phyloP scores from a whole-genome alignment of 116 monocot species.

The Papilionanthe hybrid region DNA sequence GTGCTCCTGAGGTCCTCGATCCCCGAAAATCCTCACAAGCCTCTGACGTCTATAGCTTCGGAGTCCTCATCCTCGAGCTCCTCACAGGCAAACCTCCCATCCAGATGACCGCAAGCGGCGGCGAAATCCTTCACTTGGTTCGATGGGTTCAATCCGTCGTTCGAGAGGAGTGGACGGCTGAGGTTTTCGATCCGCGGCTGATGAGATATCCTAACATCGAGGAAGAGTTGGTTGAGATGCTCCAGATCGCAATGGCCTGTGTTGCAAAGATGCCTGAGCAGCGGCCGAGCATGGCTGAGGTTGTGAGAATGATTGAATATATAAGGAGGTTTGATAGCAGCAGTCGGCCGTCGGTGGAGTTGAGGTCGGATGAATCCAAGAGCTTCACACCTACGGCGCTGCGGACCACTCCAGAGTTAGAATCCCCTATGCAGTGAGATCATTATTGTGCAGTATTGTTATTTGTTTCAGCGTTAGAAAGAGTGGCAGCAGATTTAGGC shows the following conservation, averaged over 20 bases:
- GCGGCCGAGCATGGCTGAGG: constrained; percentile 76
- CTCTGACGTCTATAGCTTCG: constrained; percentile 93
- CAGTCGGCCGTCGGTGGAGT: neutral
- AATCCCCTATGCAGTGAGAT: neutral
- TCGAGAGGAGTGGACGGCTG: constrained; percentile 96
- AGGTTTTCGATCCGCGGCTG: constrained; percentile 84
- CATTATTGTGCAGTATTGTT: neutral
- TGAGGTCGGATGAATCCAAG: neutral
- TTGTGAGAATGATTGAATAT: constrained; percentile 67
- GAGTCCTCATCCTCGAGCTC: constrained; percentile 83
- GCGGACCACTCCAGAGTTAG: neutral
- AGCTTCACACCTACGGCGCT: neutral
- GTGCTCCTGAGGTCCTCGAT: constrained; percentile 74
- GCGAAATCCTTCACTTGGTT: constrained; percentile 71
- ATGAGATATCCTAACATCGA: constrained; percentile 80
- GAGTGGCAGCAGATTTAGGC: neutral
- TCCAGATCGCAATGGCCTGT: constrained; percentile 89
- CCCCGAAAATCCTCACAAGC: constrained; percentile 44
- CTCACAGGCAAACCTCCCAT: constrained; percentile 81
- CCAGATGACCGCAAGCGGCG: constrained; percentile 44
- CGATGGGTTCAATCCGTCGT: constrained; percentile 96
- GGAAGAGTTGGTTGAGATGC: constrained; percentile 96
- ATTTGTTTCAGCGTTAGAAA: neutral
- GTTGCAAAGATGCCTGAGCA: constrained; percentile 63
- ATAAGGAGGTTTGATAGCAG: constrained; percentile 38